phyloP scores from a whole-genome alignment of 2,329 filamentous ascomycete genomes.

The Epichloe gansuensis region DNA sequence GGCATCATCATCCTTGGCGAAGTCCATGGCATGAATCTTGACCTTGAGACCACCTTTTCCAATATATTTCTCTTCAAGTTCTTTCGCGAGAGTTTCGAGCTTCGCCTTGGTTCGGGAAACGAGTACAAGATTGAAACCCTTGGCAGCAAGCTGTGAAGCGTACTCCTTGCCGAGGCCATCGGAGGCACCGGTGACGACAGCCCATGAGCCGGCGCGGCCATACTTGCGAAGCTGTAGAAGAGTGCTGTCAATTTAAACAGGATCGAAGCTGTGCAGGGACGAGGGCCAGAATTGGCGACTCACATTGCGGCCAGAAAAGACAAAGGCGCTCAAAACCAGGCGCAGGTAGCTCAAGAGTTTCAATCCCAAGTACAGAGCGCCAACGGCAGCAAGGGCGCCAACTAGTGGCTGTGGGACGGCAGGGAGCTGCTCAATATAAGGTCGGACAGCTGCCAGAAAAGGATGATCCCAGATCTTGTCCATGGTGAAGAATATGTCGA shows the following conservation, averaged over 20 bases:
- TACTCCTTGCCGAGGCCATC: conserved; percentile 97
- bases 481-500: conserved; percentile 13
- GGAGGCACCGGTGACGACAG: conserved; percentile 85
- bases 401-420: conserved; percentile 32
- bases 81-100: conserved; percentile 61
- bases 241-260: neutral
- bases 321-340: conserved; percentile 55
- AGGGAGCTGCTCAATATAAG: conserved; percentile 13
- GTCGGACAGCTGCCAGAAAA: neutral
- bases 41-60: conserved; percentile 48
- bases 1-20: conserved; percentile 60
- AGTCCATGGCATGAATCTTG: conserved; percentile 85
- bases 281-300: conserved; percentile 14
- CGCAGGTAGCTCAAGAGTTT: conserved; percentile 47
- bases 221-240: conserved; percentile 66
- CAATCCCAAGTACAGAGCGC: conserved; percentile 44
- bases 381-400: conserved; percentile 39
- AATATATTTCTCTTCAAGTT: conserved; percentile 61
- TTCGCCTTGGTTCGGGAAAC: conserved; percentile 94
- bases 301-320: conserved; percentile 53
- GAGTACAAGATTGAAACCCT: conserved; percentile 90
- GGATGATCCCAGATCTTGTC: conserved; percentile 12
- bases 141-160: conserved; percentile 74
- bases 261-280: too few species aligned
- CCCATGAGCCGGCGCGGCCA: conserved; percentile 86